These are phyloP conservation scores for Phtheirospermum japonicum DNA, from an alignment of 257 asterid species.

Conservation along the genomic window DNA sequence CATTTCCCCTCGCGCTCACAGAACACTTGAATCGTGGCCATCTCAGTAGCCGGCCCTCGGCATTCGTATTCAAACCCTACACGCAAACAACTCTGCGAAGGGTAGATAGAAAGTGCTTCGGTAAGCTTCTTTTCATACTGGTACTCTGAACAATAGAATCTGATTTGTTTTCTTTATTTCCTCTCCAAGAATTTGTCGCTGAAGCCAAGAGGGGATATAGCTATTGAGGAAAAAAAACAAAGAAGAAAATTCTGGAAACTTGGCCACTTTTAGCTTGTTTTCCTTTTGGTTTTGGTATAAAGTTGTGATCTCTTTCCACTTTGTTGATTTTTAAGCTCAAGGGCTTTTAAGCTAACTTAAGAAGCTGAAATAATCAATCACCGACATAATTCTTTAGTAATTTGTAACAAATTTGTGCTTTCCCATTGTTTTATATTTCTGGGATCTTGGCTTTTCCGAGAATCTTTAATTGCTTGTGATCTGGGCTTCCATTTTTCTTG, in stretches of 20 bases:
- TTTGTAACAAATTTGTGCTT: neutral
- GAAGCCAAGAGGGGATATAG: neutral
- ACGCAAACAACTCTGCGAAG: neutral
- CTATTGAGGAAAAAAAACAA: too few relatives aligned
- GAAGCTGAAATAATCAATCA: slow-evolving; percentile 4
- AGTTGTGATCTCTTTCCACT: slow-evolving; percentile 2
- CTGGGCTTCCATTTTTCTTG: slow-evolving; percentile 11
- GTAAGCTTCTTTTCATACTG: slow-evolving; percentile 7
- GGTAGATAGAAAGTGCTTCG: neutral
- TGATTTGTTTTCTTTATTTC: neutral
- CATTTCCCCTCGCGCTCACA: neutral
- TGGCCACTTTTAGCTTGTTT: neutral
- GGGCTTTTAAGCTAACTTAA: neutral
- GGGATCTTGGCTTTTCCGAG: slow-evolving; percentile 14
- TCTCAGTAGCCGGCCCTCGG: slow-evolving; percentile 1
- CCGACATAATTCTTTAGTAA: neutral
- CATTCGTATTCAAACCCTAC: slow-evolving; percentile 18
- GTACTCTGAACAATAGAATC: slow-evolving; percentile 9
- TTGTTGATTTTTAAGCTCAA: slow-evolving; percentile 6
- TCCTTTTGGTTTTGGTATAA: neutral
- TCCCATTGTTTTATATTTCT: neutral
- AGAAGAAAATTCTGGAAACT: too few relatives aligned
- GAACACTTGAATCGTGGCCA: slow-evolving; percentile 17
- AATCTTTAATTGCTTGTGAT: slow-evolving; percentile 21
- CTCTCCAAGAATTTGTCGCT: neutral